Percentiles rank a stretch among this genome's conserved stretches.
Evolutionary conservation across 805 yeast genomes (phyloP).

Genomic region (Saturnispora besseyi): DNA sequence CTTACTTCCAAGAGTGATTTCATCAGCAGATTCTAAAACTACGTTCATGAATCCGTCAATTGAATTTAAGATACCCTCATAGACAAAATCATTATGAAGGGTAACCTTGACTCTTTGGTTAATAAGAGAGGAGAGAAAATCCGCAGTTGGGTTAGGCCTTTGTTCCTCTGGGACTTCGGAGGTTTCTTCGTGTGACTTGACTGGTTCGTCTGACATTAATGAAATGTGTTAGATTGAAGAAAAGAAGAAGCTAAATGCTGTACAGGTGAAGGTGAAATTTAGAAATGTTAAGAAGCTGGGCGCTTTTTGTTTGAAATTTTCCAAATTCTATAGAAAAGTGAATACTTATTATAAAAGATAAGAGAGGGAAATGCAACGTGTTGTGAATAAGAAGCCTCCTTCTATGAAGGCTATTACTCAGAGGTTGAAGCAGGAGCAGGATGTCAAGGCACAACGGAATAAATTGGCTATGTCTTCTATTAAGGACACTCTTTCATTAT

Average conservation of each 20-base stretch:
- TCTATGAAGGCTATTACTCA: conserved; percentile 12
- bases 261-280: neutral
- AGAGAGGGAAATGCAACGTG: neutral
- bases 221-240: neutral
- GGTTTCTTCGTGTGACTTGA: neutral
- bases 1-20: conserved; percentile 43
- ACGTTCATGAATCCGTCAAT: conserved; percentile 97
- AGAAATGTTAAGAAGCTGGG: neutral
- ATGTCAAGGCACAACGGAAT: conserved; percentile 25
- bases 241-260: neutral
- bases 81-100: conserved; percentile 79
- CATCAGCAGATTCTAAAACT: conserved; percentile 71
- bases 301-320: neutral
- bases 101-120: conserved; percentile 78
- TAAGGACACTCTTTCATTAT: conserved; percentile 30
- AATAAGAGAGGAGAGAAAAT: conserved; percentile 68
- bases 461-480: conserved; percentile 32
- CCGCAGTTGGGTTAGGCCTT: conserved; percentile 6
- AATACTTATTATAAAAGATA: neutral
- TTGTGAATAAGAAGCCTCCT: neutral
- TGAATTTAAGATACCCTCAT: conserved; percentile 57
- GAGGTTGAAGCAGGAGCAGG: conserved; percentile 23
- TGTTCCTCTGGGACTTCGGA: neutral
- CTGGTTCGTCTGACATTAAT: neutral
- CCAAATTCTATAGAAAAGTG: neutral